Base-by-base conservation (phyloP, 2,329 filamentous ascomycete species). In the Aspergillus neoniger region DNA sequence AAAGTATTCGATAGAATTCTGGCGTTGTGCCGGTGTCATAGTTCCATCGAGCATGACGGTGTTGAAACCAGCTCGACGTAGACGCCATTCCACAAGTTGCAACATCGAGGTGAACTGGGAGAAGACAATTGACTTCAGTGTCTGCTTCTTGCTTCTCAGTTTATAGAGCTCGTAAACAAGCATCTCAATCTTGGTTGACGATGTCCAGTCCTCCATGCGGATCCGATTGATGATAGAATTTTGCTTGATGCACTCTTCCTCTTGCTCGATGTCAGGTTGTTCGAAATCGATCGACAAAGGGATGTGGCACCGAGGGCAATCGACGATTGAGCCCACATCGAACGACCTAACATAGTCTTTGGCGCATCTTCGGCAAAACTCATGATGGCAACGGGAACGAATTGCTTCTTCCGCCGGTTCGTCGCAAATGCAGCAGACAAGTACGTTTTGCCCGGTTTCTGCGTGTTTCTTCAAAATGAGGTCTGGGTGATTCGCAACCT, bases 131-230 rank as follows among this genome's bases (percentile, higher is more conserved):
- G 91, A 96, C 80, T 99, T 99, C 76, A 95, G 89, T 0, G 92
- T 96, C 64, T 92, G 88, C 74, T 96, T 96, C 79, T 96, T 91
- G 60, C 91, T 96, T 60, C 95, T 88, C 41, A 98, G 85, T 75
- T 91, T 90, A 81, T 96, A 95, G 2, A 99, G 85, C 72, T 98
- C 92, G 72, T 97, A 96, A 9, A 98, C 90, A 5, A 99, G 86
- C 74, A 96, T 88, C 79, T 99, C 95, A 67, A 99, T 99, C 81
- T 99, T 99, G 63, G 93, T 97, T 1, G 92, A 97, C 0, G 92
- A 96, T 0, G 92, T 96, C 95, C 95, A 99, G 70, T 98, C 91
- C 74, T 96, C 91, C 93, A 98, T 97, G 77, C 94, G 92, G 79
- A 99, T 98, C 58, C 95, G 91, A 76, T 98, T 98, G 82, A 98